Conservation (phyloP, 2,329 filamentous ascomycete genomes). For the Ascochyta rabiei region DNA sequence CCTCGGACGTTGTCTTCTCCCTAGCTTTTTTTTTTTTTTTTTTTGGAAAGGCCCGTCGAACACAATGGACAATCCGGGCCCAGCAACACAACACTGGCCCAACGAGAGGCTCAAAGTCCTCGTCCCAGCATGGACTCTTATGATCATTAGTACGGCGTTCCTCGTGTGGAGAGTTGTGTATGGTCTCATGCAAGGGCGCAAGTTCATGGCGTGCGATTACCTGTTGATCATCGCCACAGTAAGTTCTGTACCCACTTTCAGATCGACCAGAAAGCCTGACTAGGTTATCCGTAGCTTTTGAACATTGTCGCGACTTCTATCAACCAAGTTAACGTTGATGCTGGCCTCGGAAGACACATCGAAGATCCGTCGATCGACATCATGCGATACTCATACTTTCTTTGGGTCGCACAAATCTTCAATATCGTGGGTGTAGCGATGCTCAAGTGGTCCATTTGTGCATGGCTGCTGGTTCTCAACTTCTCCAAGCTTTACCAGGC, state of each 20-base stretch:
- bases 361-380: constrained; percentile 28
- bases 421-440: constrained; percentile 40
- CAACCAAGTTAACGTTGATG: constrained; percentile 23
- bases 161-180: constrained; percentile 34
- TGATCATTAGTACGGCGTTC: constrained; percentile 30
- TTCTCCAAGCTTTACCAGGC: constrained; percentile 33
- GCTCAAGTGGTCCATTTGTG: constrained; percentile 40
- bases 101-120: constrained; percentile 30
- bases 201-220: constrained; percentile 33
- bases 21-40: constrained; percentile 2
- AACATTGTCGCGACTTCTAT: constrained; percentile 24
- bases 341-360: constrained; percentile 32
- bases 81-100: constrained; percentile 29
- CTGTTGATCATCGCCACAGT: constrained; percentile 36
- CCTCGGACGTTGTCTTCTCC: not conserved
- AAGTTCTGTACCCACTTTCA: constrained; percentile 15
- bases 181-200: constrained; percentile 24
- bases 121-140: constrained; percentile 24
- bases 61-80: constrained; percentile 16
- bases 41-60: not conserved
- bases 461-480: constrained; percentile 37
- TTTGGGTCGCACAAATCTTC: constrained; percentile 34
- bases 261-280: constrained; percentile 11
- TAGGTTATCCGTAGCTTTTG: constrained; percentile 15
- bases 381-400: constrained; percentile 26